Base-by-base conservation (phyloP, 2,329 filamentous ascomycete genomes). In the Curvularia sp. region DNA sequence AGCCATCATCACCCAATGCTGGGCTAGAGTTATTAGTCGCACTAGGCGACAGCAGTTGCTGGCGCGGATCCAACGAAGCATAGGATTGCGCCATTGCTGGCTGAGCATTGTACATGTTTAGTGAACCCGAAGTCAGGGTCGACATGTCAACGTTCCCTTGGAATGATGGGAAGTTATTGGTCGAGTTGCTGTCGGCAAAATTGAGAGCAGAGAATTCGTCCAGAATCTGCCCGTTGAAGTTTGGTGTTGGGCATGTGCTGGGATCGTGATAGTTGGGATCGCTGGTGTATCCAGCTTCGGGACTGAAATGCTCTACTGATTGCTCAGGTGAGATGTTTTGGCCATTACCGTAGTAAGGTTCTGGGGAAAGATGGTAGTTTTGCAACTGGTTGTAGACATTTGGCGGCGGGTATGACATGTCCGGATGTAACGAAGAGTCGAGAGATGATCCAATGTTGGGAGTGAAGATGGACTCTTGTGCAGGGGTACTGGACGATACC, bases 291-390 rank as follows among this genome's bases (percentile, higher is more conserved):
- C 71, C 68, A 25, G 62, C 55, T 39, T 77, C 73, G 8, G 76
- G 74, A 47, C 75, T 78, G 32, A 77, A 61, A 43, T 78, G 70
- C 34, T 78, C 76, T 54, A 73, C 67, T n/a, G 76, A 77, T 53
- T 74, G 71, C 27, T 74, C 74, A 23, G 77, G 76, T 7, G 77
- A 79, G 34, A 74, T 64, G 49, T 67, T 73, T 38, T 73, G 69
- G 30, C 69, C 71, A 54, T 68, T 68, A 48, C 65, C 67, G 58
- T 65, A 72, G 54, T 73, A 70, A 15, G 63, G 60, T 42, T 57
- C 64, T 39, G 73, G 71, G 3, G 73, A 74, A 8, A 76, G 65
- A 54, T 57, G 61, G 60, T 74, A 71, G 46, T 63, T 71, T 39
- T 71, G 67, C 30, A 60, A 42, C 42, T 70, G 71, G 49, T 64